phyloP scores from a whole-genome alignment of 2,329 filamentous ascomycete genomes.

The Apiospora sp. region DNA sequence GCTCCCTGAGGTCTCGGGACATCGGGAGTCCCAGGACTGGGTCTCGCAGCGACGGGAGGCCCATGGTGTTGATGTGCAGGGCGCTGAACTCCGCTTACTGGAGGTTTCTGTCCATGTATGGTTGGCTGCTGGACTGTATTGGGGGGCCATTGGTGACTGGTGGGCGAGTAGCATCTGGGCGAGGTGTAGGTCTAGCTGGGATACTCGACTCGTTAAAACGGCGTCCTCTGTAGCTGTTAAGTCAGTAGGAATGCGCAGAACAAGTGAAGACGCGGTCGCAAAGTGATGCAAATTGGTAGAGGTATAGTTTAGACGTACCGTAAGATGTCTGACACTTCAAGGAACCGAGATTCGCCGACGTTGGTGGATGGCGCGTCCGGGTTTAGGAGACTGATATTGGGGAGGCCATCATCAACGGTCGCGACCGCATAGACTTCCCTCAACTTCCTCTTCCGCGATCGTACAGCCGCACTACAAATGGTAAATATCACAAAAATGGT shows the following conservation, averaged over 20 bases:
- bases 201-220: conserved; percentile 62
- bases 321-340: conserved; percentile 64
- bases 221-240: conserved; percentile 48
- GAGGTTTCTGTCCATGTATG: conserved; percentile 36
- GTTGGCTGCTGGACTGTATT: conserved; percentile 32
- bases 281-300: conserved; percentile 33
- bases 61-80: conserved; percentile 19
- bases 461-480: conserved; percentile 70
- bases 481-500: conserved; percentile 54
- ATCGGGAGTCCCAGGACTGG: neutral
- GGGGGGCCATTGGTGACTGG: conserved; percentile 28
- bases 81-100: conserved; percentile 33
- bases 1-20: neutral
- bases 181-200: conserved; percentile 55
- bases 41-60: conserved; percentile 16
- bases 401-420: conserved; percentile 70
- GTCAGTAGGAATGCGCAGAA: conserved; percentile 35
- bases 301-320: conserved; percentile 57
- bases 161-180: conserved; percentile 48
- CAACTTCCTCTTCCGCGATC: conserved; percentile 89
- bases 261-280: conserved; percentile 29
- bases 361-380: conserved; percentile 63
- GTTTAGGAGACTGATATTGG: conserved; percentile 64
- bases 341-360: conserved; percentile 61
- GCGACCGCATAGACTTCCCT: conserved; percentile 85